A percentile compares a stretch with the other conserved stretches of the same genome.
Conservation (phyloP, 768 basidiomycete genomes). For the Mycena maculata region DNA sequence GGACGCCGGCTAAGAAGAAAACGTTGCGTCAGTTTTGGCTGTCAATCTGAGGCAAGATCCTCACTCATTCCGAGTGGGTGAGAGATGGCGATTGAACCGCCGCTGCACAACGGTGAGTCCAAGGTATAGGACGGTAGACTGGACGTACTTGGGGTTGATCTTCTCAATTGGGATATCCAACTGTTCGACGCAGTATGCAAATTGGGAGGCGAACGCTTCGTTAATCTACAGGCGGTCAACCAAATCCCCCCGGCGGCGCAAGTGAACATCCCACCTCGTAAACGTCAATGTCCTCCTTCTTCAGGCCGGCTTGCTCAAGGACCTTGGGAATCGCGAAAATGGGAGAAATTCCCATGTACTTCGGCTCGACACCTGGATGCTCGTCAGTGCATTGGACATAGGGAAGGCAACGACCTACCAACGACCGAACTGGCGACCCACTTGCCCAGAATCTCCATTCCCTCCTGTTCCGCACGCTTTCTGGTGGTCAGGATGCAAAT, state of each 20-base stretch:
- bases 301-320: constrained; percentile 68
- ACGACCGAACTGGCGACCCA: constrained; percentile 83
- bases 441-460: constrained; percentile 85
- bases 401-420: constrained; percentile 56
- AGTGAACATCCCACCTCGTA: constrained; percentile 68
- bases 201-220: constrained; percentile 94
- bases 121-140: background rate
- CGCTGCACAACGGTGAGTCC: constrained; percentile 56
- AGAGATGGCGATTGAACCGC: constrained; percentile 86
- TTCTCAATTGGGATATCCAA: constrained; percentile 80
- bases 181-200: constrained; percentile 90
- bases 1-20: constrained; percentile 71
- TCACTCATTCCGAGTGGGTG: constrained; percentile 89
- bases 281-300: constrained; percentile 79
- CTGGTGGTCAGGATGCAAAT: constrained; percentile 86
- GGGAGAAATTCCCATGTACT: constrained; percentile 83
- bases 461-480: constrained; percentile 77
- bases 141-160: constrained; percentile 84
- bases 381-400: constrained; percentile 7
- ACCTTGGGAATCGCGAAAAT: constrained; percentile 78
- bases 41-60: constrained; percentile 37
- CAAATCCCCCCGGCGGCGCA: background rate
- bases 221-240: constrained; percentile 67
- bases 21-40: constrained; percentile 30
- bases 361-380: constrained; percentile 74